Base-by-base conservation (phyloP, 495 filamentous ascomycete species). In the Aspergillus egyptiacus region DNA sequence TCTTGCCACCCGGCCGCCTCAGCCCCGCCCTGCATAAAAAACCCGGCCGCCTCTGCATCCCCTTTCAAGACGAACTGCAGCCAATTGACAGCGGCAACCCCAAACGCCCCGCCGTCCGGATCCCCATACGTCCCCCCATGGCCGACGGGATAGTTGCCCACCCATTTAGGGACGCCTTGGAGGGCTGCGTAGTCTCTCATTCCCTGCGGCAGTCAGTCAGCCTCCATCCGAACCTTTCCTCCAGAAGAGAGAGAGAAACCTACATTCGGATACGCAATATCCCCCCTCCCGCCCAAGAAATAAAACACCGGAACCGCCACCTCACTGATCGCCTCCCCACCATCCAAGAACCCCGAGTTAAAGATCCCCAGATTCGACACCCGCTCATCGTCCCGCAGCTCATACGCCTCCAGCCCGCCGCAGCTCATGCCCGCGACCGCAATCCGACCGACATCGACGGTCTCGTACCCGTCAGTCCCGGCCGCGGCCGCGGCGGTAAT, bases 191-290 rank as follows among this genome's bases (percentile, higher is more conserved):
- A 51, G 20, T 51, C 48, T 2, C 13, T 28, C 48, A 43, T 38
- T 8, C 48, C 48, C 48, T 51, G 10, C 3, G 39, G 14, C 6
- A 46, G 31, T 18, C 33, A 28, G 22, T 30, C 20, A n/a, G n/a
- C n/a, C n/a, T n/a, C n/a, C 20, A 20, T 24, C 31, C 19, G 9
- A 20, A 6, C 19, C 24, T 30, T 2, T 15, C 2, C 11, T 5
- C 14, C 6, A 41, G 35, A 6, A 17, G 18, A 22, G n/a, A 17
- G 20, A 24, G 22, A 28, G 15, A 17, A 38, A 36, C 48, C n/a
- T 30, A 51, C 48, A 31, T 51, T 51, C 24, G 19, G 11, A 51
- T 51, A 51, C 2, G 48, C 48, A 31, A 51, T 51, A 38, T 51
- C 48, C 6, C 1, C 6, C 30, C 23, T n/a, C 14, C 48, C 48